Evolutionary conservation across 768 basidiomycete species (phyloP).

Genomic region (Daedaleopsis nitida): DNA sequence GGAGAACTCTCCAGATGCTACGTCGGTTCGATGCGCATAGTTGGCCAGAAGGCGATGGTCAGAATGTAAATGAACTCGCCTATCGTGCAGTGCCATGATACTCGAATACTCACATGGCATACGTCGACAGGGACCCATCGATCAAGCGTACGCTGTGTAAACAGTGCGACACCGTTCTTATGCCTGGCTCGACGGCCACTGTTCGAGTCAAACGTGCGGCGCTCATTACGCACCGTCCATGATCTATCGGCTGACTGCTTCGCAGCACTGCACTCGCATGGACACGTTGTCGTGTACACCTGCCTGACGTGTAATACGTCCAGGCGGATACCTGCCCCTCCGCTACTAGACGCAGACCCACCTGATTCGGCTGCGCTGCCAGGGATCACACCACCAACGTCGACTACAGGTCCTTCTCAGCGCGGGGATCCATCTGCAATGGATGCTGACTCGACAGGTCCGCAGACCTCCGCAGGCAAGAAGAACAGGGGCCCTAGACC

Average conservation of each 20-base stretch:
- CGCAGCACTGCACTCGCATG: slow-evolving; percentile 47
- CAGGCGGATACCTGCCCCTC: slow-evolving; percentile 72
- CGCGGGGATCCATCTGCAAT: slow-evolving; percentile 5
- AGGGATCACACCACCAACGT: background rate
- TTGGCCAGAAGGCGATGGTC: slow-evolving; percentile 76
- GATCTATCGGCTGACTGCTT: background rate
- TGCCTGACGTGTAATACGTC: slow-evolving; percentile 59
- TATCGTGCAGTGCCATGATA: background rate
- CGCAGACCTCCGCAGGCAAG: slow-evolving; percentile 4
- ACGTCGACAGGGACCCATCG: slow-evolving; percentile 62
- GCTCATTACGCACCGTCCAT: background rate
- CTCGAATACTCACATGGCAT: background rate
- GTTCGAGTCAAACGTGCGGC: slow-evolving; percentile 68
- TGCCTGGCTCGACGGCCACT: slow-evolving; percentile 67
- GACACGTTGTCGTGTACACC: slow-evolving; percentile 57
- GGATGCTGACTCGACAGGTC: slow-evolving; percentile 4
- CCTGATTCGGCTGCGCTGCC: background rate
- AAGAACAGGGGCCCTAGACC: slow-evolving; percentile 2
- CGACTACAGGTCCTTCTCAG: background rate
- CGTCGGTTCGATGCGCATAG: slow-evolving; percentile 62
- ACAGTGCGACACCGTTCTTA: slow-evolving; percentile 60
- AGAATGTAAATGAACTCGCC: slow-evolving; percentile 64
- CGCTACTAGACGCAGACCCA: slow-evolving; percentile 30
- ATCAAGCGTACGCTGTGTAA: slow-evolving; percentile 84
- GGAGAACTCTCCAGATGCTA: slow-evolving; percentile 67